Percentiles rank a stretch among this genome's conserved stretches.
These are phyloP conservation scores for Carex parvula DNA, from an alignment of 176 grass and related monocot genomes.

Conservation along the genomic window DNA sequence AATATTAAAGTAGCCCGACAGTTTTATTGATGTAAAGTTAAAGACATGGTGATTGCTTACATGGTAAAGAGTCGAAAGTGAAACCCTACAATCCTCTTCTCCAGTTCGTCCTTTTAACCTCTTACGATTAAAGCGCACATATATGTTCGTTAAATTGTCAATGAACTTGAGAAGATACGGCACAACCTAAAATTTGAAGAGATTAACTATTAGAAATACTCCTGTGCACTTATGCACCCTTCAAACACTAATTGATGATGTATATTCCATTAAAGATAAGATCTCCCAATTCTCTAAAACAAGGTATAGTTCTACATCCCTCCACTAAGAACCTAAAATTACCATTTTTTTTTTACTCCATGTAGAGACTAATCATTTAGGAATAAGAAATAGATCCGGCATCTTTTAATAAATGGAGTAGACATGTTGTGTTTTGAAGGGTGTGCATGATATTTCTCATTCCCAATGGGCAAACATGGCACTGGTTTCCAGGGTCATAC, in stretches of 20 bases:
- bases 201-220: constrained; percentile 23
- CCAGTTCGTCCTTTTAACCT: constrained; percentile 93
- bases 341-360: background rate
- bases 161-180: constrained; percentile 96
- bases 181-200: constrained; percentile 57
- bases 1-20: constrained; percentile 7
- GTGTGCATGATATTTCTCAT: no score
- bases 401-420: constrained; percentile 24
- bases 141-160: constrained; percentile 96
- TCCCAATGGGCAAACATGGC: no score
- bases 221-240: constrained; percentile 6
- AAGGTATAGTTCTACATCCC: background rate
- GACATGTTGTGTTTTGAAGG: background rate
- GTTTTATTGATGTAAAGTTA: background rate
- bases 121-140: constrained; percentile 95
- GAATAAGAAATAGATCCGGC: constrained; percentile 3
- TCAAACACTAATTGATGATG: background rate
- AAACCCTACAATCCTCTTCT: constrained; percentile 91
- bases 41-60: constrained; percentile 44
- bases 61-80: constrained; percentile 88
- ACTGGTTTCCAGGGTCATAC: no score
- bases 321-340: background rate
- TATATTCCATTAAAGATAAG: background rate
- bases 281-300: background rate
- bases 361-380: background rate